Conservation (phyloP, 2,329 filamentous ascomycete genomes). For the Sporothrix curviconia region DNA sequence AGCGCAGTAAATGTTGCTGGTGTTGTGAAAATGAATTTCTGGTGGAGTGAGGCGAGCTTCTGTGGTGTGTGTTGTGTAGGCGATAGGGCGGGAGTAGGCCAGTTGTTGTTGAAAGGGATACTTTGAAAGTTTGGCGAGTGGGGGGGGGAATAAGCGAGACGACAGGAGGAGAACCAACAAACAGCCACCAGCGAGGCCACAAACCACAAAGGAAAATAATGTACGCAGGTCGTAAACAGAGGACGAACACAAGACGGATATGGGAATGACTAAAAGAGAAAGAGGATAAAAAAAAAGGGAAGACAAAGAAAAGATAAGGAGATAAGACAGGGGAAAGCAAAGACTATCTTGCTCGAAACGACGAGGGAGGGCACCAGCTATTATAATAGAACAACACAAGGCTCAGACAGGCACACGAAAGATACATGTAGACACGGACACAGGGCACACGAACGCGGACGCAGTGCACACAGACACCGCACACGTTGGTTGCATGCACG, state of each 20-base stretch:
- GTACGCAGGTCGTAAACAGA: too few species aligned
- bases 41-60: too few species aligned
- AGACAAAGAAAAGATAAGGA: neutral
- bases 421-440: neutral
- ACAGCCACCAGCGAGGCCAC: neutral
- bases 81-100: neutral
- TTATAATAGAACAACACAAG: neutral
- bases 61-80: too few species aligned
- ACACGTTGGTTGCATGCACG: too few species aligned
- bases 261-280: too few species aligned
- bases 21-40: neutral
- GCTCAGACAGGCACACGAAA: neutral
- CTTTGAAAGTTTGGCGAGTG: neutral
- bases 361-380: neutral
- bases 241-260: too few species aligned
- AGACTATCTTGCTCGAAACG: neutral
- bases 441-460: constrained; percentile 2
- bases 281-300: too few species aligned
- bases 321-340: neutral
- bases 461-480: neutral
- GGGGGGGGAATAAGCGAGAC: neutral
- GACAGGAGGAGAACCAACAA: neutral
- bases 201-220: too few species aligned
- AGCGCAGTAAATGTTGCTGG: too few species aligned
- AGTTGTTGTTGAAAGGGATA: neutral